Base-by-base conservation (phyloP, 164 flowering plant genomes). In the Saururus chinensis region DNA sequence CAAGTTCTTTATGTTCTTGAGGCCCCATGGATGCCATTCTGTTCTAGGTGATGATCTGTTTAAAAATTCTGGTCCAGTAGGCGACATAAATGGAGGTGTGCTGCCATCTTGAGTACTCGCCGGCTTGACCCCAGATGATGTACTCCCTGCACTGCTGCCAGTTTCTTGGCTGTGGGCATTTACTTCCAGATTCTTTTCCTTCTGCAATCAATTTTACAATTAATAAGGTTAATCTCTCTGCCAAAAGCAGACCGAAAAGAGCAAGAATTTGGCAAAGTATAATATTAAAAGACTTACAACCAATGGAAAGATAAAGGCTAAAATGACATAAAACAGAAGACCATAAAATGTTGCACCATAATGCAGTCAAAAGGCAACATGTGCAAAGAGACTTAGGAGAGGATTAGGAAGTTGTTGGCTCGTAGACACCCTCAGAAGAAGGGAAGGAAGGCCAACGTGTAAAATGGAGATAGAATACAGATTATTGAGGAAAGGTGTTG, bases 21-120 rank as follows among this genome's bases (percentile, higher is more conserved):
- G 45, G 20, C 78, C 89, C 68, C 72, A 78, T 9, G 82, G 95
- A 69, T 85, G 86, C 25, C 66, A 78, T 20, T 80, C 86, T n/a
- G 85, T 82, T 57, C 53, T 71, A 11, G 76, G 56, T 30, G 78
- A 60, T 21, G 77, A 57, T 45, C 62, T 61, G 61, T 69, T 64
- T 1, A 19, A 60, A 14, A 55, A 55, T 26, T 51, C 66, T 40
- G 82, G 63, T 13, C 41, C 60, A 51, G 62, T 41, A 0, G 78
- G 82, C 20, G 77, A 78, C 19, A 78, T 74, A 16, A 75, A 66
- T 11, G 64, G 61, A 19, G 70, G 77, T 19, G 71, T 51, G 61
- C 41, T 62, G 16, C 60, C 63, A n/a, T 61, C 59, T 19, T 61
- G 57, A 51, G 7, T 58, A 24, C 23, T 53, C 55, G 58, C 59